phyloP scores from a whole-genome alignment of 2,329 filamentous ascomycete species.

The Aspergillus clavatus region DNA sequence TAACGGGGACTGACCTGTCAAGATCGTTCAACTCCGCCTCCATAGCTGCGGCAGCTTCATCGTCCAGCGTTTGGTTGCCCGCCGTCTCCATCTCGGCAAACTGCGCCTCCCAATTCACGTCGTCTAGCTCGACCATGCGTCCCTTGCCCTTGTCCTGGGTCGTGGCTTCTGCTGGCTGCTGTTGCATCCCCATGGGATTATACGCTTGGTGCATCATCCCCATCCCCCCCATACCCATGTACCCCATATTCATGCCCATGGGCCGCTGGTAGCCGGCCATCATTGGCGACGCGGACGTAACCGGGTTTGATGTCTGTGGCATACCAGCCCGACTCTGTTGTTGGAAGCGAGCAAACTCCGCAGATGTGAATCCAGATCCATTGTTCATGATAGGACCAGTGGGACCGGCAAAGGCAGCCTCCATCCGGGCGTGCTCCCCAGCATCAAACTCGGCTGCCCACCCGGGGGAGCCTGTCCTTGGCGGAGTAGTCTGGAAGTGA shows the following conservation, averaged over 20 bases:
- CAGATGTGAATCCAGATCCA: conserved; percentile 63
- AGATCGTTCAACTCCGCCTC: conserved; percentile 84
- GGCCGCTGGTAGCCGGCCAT: conserved; percentile 49
- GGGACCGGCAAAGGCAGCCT: conserved; percentile 60
- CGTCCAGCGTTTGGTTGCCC: conserved; percentile 51
- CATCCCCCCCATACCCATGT: conserved; percentile 45
- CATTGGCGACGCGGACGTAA: conserved; percentile 52
- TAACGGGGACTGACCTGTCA: conserved; percentile 67
- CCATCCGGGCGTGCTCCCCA: conserved; percentile 63
- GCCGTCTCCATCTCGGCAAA: conserved; percentile 77
- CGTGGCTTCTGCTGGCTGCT: conserved; percentile 39
- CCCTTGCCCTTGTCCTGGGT: conserved; percentile 76
- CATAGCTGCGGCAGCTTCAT: conserved; percentile 66
- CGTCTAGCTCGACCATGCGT: conserved; percentile 82
- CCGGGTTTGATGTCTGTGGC: conserved; percentile 58
- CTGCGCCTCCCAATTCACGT: conserved; percentile 92
- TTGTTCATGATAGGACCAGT: conserved; percentile 42
- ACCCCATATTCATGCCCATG: conserved; percentile 48
- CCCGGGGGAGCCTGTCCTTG: conserved; percentile 50
- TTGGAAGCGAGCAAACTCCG: conserved; percentile 85
- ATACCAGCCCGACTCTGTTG: conserved; percentile 60
- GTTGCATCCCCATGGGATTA: conserved; percentile 47
- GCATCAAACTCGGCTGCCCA: conserved; percentile 64
- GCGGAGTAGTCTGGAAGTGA: conserved; percentile 45
- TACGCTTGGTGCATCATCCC: conserved; percentile 42